Evolutionary conservation across 768 basidiomycete genomes (phyloP).

Genomic region (Mycena galopus): DNA sequence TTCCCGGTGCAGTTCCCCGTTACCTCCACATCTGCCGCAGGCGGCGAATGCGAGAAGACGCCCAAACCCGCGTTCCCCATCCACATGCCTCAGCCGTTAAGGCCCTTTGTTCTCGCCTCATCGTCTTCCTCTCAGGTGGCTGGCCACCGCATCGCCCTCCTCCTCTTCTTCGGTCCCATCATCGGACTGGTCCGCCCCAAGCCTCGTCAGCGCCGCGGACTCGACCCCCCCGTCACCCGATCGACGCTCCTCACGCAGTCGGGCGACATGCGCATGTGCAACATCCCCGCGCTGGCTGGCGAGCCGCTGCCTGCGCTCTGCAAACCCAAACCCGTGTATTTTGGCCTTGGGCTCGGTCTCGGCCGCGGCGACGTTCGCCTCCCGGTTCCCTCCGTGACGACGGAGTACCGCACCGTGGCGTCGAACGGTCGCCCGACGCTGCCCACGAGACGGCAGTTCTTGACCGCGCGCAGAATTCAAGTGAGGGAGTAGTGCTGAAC

Average conservation of each 20-base stretch:
- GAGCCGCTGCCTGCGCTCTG: background rate
- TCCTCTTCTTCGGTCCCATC: no score
- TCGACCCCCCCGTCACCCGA: background rate
- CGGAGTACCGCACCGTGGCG: background rate
- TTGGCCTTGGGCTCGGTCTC: no score
- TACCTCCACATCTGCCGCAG: background rate
- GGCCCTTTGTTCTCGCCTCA: no score
- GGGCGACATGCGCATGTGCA: background rate
- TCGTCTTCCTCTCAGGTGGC: no score
- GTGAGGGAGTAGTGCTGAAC: background rate
- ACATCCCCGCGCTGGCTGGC: background rate
- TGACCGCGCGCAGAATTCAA: background rate
- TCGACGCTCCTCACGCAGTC: background rate
- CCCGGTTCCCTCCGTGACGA: no score
- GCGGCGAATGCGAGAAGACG: background rate
- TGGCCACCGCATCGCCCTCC: no score
- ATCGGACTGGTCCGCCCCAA: background rate
- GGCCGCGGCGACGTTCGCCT: no score
- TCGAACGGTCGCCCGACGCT: background rate
- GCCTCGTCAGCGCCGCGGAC: background rate
- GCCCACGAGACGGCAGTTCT: background rate
- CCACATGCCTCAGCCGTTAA: slow-evolving; percentile 10
- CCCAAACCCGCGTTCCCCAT: slow-evolving; percentile 11
- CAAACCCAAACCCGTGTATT: background rate
- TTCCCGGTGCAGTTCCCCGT: background rate